Evolutionary conservation across 2,329 filamentous ascomycete genomes (phyloP), one percentile per base, ranked within the genome.

Genomic region (Colletotrichum agaves): DNA sequence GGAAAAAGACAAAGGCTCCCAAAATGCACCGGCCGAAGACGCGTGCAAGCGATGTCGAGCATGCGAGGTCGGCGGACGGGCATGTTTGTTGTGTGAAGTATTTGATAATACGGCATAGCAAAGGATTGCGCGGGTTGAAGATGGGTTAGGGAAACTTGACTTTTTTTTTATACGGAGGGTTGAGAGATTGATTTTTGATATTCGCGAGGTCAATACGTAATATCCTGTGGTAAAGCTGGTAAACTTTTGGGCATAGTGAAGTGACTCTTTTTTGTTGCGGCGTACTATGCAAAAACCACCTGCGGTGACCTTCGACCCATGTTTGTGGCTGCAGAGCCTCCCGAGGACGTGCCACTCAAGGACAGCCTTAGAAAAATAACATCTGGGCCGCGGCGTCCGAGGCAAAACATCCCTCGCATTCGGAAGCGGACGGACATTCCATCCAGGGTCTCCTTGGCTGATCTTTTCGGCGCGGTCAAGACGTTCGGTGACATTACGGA

Each of bases 371-470:
- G 31, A 19, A 35, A 10, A 4, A 7, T n/a, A 10, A 50, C n/a
- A 41, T 53, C 31, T 44, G 21, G 17, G 17, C 50, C 37, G 58
- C 21, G 5, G 33, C 27, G 41, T 35, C 31, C 21, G 37, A 50
- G 17, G 31, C 17, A 21, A 12, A 31, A n/a, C 27, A 47, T 33
- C 35, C 3, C 7, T 67, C 50, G 63, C 59, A 67, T 37, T 63
- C 44, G 63, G 59, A 33, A 47, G 15, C 50, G 63, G 63, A 27
- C 31, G 35, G 41, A 33, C 43, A 5, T 53, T n/a, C 13, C 23
- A 23, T n/a, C 4, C 21, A 23, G 19, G 44, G 44, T 8, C 5
- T 17, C 27, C 46, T 10, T 8, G 23, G 43, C 13, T 50, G 50
- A 33, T n/a, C 55, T 27, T 31, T 27, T 15, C 23, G 17, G 35